Conservation (phyloP, 768 basidiomycete genomes). For the Lyophyllum atratum region DNA sequence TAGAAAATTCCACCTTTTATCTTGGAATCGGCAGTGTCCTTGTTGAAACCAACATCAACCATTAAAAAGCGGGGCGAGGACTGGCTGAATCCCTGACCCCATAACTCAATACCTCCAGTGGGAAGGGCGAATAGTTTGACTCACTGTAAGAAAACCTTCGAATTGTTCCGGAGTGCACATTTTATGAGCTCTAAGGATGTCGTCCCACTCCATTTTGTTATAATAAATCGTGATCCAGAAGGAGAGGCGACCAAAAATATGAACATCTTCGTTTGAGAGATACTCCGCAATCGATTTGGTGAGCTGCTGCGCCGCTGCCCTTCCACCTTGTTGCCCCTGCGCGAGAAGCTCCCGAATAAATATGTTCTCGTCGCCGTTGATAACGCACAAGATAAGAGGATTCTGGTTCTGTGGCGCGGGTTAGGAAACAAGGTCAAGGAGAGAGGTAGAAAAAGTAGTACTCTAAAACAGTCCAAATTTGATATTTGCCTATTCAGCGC, state of each 20-base stretch:
- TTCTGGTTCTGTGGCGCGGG: constrained; percentile 50
- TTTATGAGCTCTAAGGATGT: constrained; percentile 49
- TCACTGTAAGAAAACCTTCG: constrained; percentile 62
- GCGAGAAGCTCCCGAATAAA: constrained; percentile 60
- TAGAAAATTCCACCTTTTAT: constrained; percentile 56
- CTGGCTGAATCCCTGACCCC: constrained; percentile 63
- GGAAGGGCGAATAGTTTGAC: constrained; percentile 12
- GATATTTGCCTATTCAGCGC: constrained; percentile 67
- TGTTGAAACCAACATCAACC: constrained; percentile 68
- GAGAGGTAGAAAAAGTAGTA: constrained; percentile 3
- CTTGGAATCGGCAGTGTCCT: constrained; percentile 64
- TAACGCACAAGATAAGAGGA: constrained; percentile 71
- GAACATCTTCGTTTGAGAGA: constrained; percentile 61
- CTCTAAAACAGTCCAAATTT: constrained; percentile 55
- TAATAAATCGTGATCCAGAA: constrained; percentile 78
- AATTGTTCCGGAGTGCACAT: constrained; percentile 68
- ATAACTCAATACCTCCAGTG: background rate
- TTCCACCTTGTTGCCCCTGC: constrained; percentile 69
- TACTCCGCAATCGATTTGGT: constrained; percentile 72
- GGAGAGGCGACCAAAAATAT: constrained; percentile 63
- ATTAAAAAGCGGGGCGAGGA: constrained; percentile 70
- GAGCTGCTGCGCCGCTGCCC: constrained; percentile 61
- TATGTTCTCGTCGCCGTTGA: constrained; percentile 72
- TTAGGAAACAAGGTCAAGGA: background rate
- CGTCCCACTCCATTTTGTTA: constrained; percentile 59